Conservation (phyloP, 192 early-diverging fungal species). For the Coemansia sp. region DNA sequence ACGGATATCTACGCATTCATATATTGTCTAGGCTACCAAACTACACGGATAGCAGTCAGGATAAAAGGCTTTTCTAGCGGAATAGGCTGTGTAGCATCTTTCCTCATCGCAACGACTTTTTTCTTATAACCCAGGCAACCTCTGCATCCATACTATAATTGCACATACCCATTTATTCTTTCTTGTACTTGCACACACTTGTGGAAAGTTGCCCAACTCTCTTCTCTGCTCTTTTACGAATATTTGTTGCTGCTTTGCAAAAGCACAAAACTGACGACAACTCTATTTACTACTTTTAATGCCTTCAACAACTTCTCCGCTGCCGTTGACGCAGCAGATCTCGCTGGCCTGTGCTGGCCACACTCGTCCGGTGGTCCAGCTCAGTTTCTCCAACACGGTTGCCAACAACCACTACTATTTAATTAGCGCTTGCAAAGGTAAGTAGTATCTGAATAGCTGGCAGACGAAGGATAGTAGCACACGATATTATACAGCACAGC, state of each 20-base stretch:
- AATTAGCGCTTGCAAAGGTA: conserved; percentile 83
- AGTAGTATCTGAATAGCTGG: conserved; percentile 5
- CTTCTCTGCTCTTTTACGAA: background rate
- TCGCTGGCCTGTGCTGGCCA: conserved; percentile 89
- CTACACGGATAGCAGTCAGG: too few species aligned
- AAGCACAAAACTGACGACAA: conserved; percentile 15
- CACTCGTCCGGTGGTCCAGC: conserved; percentile 86
- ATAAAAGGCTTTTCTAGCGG: too few species aligned
- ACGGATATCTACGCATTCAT: too few species aligned
- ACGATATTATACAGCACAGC: too few species aligned
- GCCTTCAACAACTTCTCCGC: conserved; percentile 33
- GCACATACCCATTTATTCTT: conserved; percentile 5
- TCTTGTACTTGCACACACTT: background rate
- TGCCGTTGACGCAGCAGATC: conserved; percentile 53
- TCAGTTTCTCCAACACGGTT: conserved; percentile 75
- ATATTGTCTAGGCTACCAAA: too few species aligned
- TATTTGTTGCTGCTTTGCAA: background rate
- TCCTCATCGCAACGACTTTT: background rate
- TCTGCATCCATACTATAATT: conserved; percentile 4
- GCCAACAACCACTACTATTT: conserved; percentile 73
- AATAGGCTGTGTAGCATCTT: too few species aligned
- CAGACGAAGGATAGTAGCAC: background rate
- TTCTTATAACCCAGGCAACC: background rate
- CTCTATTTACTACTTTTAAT: conserved; percentile 13
- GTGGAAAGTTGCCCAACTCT: background rate